Evolutionary conservation across 2,329 filamentous ascomycete genomes (phyloP), one percentile per base, ranked within the genome.

Genomic region (Berkeleyomyces rouxiae): DNA sequence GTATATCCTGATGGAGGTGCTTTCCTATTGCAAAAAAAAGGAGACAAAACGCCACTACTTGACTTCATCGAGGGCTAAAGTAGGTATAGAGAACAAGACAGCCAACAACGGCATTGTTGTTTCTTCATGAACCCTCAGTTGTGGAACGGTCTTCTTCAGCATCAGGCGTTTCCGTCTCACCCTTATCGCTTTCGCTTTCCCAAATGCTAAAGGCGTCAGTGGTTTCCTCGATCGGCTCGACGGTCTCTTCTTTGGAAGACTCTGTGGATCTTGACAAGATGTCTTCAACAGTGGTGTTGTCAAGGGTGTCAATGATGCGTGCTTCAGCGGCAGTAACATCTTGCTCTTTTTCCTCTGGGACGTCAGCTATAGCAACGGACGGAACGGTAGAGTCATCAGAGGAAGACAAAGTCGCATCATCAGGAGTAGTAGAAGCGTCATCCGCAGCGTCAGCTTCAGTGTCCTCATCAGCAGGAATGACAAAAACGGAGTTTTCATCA

Each of bases 141-240:
- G 42, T 46, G 23, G 44, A 4, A 37, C 40, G 23, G 23, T 40
- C 9, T 37, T 59, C 58, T 3, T 46, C 58, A 40, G 23, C 49
- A 36, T 40, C 39, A 47, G 31, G 23, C 31, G 65, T 62, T 63
- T 78, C 77, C 1, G 71, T 68, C 63, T 82, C 84, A 58, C 82
- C 85, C 66, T 82, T 81, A 36, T 79, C 78, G 71, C 83, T 87
- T 36, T 77, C 79, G 69, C 84, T 87, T 72, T 88, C 85, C 84
- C 85, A 88, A 13, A 88, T 77, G 68, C 86, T 83, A 68, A 88
- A 82, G 47, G 78, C 81, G 0, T 83, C 80, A 44, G 78, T 80
- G 0, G 80, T 79, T 57, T 79, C 82, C 61, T 84, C 80, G 4
- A 85, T 75, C 0, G 80, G 78, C 62, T 79, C 71, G 11, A 80